Base-by-base conservation (phyloP, 257 asterid species). In the Eucommia ulmoides region DNA sequence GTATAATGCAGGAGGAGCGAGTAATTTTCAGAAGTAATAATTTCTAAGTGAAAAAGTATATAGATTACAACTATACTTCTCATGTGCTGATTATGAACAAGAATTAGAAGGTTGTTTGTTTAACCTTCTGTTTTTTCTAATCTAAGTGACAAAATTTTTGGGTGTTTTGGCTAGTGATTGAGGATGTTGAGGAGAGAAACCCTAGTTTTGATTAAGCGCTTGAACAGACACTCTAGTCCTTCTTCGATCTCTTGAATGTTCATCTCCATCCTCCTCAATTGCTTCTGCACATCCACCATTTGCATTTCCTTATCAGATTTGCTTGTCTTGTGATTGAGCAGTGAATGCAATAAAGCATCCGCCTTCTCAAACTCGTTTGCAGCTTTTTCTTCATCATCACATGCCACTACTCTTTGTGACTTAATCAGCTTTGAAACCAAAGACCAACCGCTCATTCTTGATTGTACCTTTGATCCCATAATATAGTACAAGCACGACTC, bases 101-200 rank as follows among this genome's bases (percentile, higher is more conserved):
- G n/a, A n/a, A n/a, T n/a, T n/a, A n/a, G n/a, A n/a, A n/a, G n/a
- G n/a, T n/a, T n/a, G n/a, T n/a, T n/a, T n/a, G n/a, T n/a, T n/a
- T n/a, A n/a, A n/a, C n/a, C n/a, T n/a, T n/a, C n/a, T n/a, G n/a
- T n/a, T n/a, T n/a, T n/a, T n/a, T n/a, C n/a, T n/a, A n/a, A n/a
- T n/a, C n/a, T n/a, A n/a, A n/a, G n/a, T n/a, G n/a, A n/a, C n/a
- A n/a, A n/a, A n/a, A n/a, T n/a, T n/a, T n/a, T n/a, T n/a, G n/a
- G n/a, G n/a, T n/a, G n/a, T n/a, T n/a, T n/a, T n/a, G n/a, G n/a
- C n/a, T n/a, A 67, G 23, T 61, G 68, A 45, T 55, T 65, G 50
- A 65, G 67, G 45, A 59, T 45, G 45, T 76, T 69, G 42, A 76
- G 80, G 20, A 72, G 62, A 41, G 53, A 49, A 22, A 74, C 75